Base-by-base conservation (phyloP, 106 monocot genomes). In the Xerophyta viscosa region DNA sequence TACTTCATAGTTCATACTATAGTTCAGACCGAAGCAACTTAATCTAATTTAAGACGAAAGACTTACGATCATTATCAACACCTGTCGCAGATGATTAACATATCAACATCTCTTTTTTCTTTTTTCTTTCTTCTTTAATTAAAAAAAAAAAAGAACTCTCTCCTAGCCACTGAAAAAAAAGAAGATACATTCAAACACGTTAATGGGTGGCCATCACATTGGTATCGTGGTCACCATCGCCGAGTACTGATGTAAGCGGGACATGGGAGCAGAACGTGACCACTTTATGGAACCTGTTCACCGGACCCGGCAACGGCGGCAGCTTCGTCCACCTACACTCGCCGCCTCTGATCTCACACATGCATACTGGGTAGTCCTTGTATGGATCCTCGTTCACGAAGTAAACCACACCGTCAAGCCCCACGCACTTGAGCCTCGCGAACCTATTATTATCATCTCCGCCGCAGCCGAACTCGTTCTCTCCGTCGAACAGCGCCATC, bases 311-410 rank as follows among this genome's bases (percentile, higher is more conserved):
- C 36, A 83, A 46, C 48, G 60, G 50, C 20, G 77, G 73, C 21
- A 82, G 22, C 65, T 46, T 50, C 30, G 61, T 77, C 83, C 83
- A 83, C 0, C 15, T 27, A 30, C 77, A 39, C 41, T 31, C 20
- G 15, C 31, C 31, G 14, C 46, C 66, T 8, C 24, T 55, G 22
- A 82, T 29, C 68, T 69, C 50, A 33, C 82, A 77, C 2, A 77
- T 45, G 52, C 82, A 82, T 3, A 68, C 64, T 0, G 77, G 83
- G 62, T 74, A 83, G 1, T 29, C 70, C 56, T 54, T 68, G 58
- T 71, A 62, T 36, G 47, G 73, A 37, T 77, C 70, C 62, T 77
- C 83, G 39, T 78, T 83, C 58, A 77, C 77, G 20, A 78, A 69
- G 49, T 83, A 83, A 21, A 78, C 66, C 27, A 66, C 20, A 7